phyloP scores from a whole-genome alignment of 176 grass and related monocot genomes.

The Chrysopogon serrulatus region DNA sequence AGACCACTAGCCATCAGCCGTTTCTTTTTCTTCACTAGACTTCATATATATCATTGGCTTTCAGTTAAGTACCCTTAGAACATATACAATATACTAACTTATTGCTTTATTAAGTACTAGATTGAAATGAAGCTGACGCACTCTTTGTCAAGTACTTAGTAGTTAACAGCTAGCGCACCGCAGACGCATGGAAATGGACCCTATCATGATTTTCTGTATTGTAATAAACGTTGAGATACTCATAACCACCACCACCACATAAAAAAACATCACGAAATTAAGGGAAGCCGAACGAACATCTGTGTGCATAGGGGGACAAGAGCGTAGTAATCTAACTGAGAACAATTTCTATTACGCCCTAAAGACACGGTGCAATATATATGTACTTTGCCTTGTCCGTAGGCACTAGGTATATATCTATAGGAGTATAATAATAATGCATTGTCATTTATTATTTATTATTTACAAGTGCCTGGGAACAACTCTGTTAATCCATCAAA shows the following conservation, averaged over 20 bases:
- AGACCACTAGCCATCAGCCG: not conserved
- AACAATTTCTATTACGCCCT: no score
- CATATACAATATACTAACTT: not conserved
- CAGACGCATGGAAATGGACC: not conserved
- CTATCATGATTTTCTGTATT: not conserved
- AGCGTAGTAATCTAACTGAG: not conserved
- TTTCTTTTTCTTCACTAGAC: not conserved
- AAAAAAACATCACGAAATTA: not conserved
- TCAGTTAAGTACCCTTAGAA: not conserved
- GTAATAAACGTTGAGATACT: not conserved
- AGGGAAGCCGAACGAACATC: slow-evolving; percentile 11
- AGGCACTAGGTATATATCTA: no score
- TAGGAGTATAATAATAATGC: no score
- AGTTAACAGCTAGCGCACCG: slow-evolving; percentile 5
- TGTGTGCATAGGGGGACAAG: not conserved
- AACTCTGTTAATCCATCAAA: no score
- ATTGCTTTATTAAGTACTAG: not conserved
- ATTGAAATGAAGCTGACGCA: not conserved
- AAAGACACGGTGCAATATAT: no score
- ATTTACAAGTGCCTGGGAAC: no score
- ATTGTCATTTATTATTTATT: no score
- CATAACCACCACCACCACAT: slow-evolving; percentile 1
- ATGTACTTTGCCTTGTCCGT: no score
- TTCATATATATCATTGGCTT: not conserved
- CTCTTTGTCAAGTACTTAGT: not conserved